A percentile compares a stretch with the other conserved stretches of the same genome.
These are phyloP conservation scores for Lentinula novae-zelandiae DNA, from an alignment of 1,284 basidiomycete genomes.

Conservation along the genomic window DNA sequence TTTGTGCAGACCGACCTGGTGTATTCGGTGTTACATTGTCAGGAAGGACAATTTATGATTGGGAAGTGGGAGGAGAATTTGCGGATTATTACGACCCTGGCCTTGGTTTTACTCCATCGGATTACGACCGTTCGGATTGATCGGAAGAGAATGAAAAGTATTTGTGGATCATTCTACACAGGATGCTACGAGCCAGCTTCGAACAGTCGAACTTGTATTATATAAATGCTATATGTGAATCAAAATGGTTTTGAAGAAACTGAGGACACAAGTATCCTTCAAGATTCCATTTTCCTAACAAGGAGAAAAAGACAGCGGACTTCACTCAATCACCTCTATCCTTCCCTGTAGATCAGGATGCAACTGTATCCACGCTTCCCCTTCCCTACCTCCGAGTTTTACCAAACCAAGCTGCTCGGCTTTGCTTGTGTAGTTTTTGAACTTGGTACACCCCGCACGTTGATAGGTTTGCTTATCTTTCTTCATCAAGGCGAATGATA, in stretches of 20 bases:
- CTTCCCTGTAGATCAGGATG: conserved; percentile 27
- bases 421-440: conserved; percentile 40
- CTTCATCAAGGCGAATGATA: conserved; percentile 34
- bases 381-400: conserved; percentile 39
- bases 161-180: no score
- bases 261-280: no score
- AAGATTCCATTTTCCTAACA: no score
- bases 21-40: background rate
- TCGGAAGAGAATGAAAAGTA: background rate
- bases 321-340: background rate
- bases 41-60: background rate
- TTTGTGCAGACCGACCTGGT: background rate
- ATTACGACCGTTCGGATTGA: background rate
- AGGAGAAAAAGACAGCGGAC: no score
- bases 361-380: conserved; percentile 45
- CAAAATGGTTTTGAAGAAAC: no score
- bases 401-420: conserved; percentile 45
- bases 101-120: background rate
- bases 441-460: conserved; percentile 38
- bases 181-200: no score
- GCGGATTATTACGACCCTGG: background rate
- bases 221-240: no score
- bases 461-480: conserved; percentile 34
- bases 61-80: background rate
- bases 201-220: no score